These are phyloP conservation scores for Lignosus rhinocerotis DNA, from an alignment of 1,284 basidiomycete genomes.

Conservation along the genomic window DNA sequence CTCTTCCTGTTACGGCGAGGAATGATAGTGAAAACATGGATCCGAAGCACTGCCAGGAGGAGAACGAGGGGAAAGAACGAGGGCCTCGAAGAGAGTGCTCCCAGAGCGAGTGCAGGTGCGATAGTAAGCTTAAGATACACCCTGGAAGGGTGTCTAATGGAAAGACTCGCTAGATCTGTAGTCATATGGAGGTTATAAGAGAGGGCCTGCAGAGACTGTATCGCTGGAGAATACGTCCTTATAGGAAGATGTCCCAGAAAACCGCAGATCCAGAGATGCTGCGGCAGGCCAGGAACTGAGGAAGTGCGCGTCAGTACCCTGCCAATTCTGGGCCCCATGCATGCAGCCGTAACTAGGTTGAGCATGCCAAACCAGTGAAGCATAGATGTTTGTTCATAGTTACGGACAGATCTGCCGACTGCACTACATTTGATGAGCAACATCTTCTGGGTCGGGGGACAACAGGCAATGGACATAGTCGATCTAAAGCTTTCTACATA, in stretches of 20 bases:
- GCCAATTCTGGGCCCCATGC: neutral
- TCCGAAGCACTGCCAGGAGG: constrained; percentile 47
- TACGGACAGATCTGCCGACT: too few species aligned
- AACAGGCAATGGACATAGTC: too few species aligned
- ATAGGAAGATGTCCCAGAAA: too few species aligned
- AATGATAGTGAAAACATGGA: constrained; percentile 50
- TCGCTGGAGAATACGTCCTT: neutral
- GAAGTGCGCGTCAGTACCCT: too few species aligned
- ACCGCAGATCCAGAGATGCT: neutral
- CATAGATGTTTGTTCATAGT: neutral
- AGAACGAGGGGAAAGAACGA: constrained; percentile 50
- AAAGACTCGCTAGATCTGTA: constrained; percentile 7
- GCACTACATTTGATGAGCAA: too few species aligned
- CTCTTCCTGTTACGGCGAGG: constrained; percentile 36
- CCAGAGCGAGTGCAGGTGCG: constrained; percentile 39
- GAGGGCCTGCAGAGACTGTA: neutral
- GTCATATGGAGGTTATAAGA: neutral
- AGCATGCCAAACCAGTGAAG: neutral
- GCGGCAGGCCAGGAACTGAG: neutral
- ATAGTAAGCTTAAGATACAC: constrained; percentile 43
- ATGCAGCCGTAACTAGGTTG: neutral
- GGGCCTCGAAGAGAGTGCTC: constrained; percentile 52
- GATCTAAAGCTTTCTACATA: too few species aligned
- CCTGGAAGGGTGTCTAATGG: constrained; percentile 13
- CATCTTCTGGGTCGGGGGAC: too few species aligned